These are phyloP conservation scores for Inga leiocalycina DNA, from an alignment of 306 rosid species.

Conservation along the genomic window DNA sequence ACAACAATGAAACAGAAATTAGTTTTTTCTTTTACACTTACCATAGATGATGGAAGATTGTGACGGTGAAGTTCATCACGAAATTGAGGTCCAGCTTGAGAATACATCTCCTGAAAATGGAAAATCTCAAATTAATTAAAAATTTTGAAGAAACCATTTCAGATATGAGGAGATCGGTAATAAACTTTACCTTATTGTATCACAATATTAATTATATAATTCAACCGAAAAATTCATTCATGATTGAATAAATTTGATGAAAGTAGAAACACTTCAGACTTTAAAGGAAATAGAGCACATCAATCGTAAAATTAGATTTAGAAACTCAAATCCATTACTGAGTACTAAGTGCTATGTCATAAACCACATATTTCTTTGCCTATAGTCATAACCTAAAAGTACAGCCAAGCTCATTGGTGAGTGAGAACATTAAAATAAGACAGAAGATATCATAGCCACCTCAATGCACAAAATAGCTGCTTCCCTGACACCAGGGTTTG, in stretches of 20 bases:
- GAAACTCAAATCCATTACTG: conserved; percentile 10
- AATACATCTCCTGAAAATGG: conserved; percentile 85
- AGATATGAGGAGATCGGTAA: conserved; percentile 21
- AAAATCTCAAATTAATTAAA: conserved; percentile 24
- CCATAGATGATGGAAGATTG: conserved; percentile 88
- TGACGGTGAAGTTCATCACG: conserved; percentile 98
- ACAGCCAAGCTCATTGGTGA: conserved; percentile 5
- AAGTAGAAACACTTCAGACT: conserved; percentile 1
- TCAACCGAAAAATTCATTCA: neutral
- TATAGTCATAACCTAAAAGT: conserved; percentile 16
- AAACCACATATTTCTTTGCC: neutral
- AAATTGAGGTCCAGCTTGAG: conserved; percentile 93
- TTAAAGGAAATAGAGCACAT: conserved; percentile 11
- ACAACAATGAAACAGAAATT: conserved; percentile 18
- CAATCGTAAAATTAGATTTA: neutral
- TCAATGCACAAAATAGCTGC: conserved; percentile 95
- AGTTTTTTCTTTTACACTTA: conserved; percentile 35
- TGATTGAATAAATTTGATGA: neutral
- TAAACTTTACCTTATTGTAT: conserved; percentile 17
- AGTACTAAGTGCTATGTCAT: neutral
- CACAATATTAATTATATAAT: conserved; percentile 27
- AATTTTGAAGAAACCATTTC: conserved; percentile 23
- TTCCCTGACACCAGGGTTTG: conserved; percentile 93
- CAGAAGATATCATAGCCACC: conserved; percentile 48
- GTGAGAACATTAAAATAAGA: conserved; percentile 17